A percentile compares a stretch with the other conserved stretches of the same genome.
These are phyloP conservation scores for Colletotrichum sp. DNA, from an alignment of 2,329 filamentous ascomycete species.

Conservation along the genomic window DNA sequence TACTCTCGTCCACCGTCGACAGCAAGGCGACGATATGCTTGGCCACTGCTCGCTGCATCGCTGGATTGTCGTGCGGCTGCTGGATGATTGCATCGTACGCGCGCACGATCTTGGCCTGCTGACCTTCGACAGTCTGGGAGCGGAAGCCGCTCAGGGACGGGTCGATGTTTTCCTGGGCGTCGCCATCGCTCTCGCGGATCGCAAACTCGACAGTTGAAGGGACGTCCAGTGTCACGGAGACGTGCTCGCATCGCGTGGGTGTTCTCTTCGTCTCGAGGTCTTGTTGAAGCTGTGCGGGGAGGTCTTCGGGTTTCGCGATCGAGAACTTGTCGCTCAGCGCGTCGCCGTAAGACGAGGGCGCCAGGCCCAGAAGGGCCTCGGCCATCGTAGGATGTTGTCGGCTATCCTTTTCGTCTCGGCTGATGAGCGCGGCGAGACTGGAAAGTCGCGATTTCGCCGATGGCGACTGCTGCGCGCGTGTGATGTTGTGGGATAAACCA, in stretches of 20 bases:
- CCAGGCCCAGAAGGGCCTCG: conserved; percentile 31
- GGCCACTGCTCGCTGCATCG: conserved; percentile 53
- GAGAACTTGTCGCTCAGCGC: conserved; percentile 29
- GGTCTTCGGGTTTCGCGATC: conserved; percentile 48
- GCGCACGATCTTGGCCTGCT: conserved; percentile 42
- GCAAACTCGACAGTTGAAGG: conserved; percentile 48
- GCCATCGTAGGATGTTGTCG: conserved; percentile 6
- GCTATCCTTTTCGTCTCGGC: not conserved
- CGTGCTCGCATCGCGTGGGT: conserved; percentile 54
- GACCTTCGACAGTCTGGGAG: conserved; percentile 24
- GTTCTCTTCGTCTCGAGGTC: conserved; percentile 48
- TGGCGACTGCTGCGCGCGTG: conserved; percentile 15
- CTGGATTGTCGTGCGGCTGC: conserved; percentile 54
- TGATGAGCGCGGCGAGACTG: not conserved
- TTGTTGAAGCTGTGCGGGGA: conserved; percentile 49
- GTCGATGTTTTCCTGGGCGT: conserved; percentile 37
- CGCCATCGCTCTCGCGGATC: conserved; percentile 41
- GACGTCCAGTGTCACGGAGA: conserved; percentile 52
- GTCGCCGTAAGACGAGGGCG: conserved; percentile 22
- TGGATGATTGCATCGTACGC: conserved; percentile 52
- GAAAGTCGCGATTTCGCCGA: conserved; percentile 3
- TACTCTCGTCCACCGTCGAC: conserved; percentile 50
- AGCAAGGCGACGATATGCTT: conserved; percentile 52
- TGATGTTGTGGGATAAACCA: not conserved
- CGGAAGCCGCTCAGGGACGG: conserved; percentile 35